Conservation (phyloP, 441 rosid genomes). For the Melastoma candidum region DNA sequence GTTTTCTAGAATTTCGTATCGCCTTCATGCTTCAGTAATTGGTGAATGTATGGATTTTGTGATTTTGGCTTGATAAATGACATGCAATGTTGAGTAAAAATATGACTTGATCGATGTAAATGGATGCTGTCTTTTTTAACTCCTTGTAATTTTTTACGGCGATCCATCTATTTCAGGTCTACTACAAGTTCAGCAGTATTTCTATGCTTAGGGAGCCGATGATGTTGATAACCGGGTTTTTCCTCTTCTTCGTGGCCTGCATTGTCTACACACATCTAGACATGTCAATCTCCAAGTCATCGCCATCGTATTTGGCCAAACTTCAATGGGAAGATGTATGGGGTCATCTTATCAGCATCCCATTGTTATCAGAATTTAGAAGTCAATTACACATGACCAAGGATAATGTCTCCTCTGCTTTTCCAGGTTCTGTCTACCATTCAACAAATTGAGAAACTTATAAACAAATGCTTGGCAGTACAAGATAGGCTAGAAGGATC, state of each 20-base stretch:
- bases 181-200: conserved; percentile 72
- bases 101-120: too few species aligned
- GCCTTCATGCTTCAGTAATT: too few species aligned
- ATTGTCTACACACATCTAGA: conserved; percentile 63
- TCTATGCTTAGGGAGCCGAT: conserved; percentile 84
- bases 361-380: background rate
- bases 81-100: too few species aligned
- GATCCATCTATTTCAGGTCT: conserved; percentile 42
- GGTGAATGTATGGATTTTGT: too few species aligned
- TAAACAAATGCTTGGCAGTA: conserved; percentile 46
- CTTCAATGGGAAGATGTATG: conserved; percentile 90
- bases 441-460: conserved; percentile 52
- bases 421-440: conserved; percentile 65
- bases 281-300: conserved; percentile 88
- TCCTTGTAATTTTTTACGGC: conserved; percentile 1
- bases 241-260: conserved; percentile 64
- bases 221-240: conserved; percentile 74
- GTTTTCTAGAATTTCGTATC: too few species aligned
- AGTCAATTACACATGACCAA: background rate
- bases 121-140: background rate
- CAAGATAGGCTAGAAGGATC: conserved; percentile 90
- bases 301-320: conserved; percentile 79
- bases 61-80: too few species aligned
- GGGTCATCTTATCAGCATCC: background rate
- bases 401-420: conserved; percentile 4